Evolutionary conservation across 306 rosid genomes (phyloP), one percentile per base, ranked within the genome.

Genomic region (Casuarina equisetifolia): DNA sequence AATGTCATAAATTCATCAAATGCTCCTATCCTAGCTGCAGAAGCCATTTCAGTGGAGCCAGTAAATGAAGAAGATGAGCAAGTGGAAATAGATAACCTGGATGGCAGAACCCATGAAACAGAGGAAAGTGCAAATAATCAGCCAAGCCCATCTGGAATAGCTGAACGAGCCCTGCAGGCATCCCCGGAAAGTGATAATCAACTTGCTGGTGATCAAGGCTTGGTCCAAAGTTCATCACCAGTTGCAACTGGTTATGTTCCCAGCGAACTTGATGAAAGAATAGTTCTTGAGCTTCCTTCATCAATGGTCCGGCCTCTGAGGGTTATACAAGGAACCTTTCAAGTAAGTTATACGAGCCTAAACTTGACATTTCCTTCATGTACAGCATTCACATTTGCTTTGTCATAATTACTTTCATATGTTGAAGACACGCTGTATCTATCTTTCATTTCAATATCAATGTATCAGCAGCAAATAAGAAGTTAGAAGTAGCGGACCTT

Each of bases 271-370:
- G 97, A 91, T 84, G 99, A 95, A 88, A 92, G 92, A 85, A 95
- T 95, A 80, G 83, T 92, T 85, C 87, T 91, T 35, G 99, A 95
- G 90, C 86, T 95, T 77, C 88, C 97, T 51, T 86, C 98, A 75
- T 88, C 94, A 38, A 91, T 95, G 97, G 99, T 95, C 77, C 91
- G 90, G 70, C 96, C 99, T 77, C 93, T 92, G 71, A 90, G 85
- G 84, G 90, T 95, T 75, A 74, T 92, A 69, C 86, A 83, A 25
- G 99, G 99, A 86, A 92, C 91, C 64, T 95, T 95, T 85, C 99
- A 95, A 89, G 99, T 88, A 87, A 84, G 96, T 88, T 46, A 76
- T 59, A 69, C 53, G 42, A 52, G 63, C 70, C 55, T 76, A 51
- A 74, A 54, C 69, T 82, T 42, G 67, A 76, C 72, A 61, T 59